Conservation (phyloP, 305 asterid species). For the Fraxinus floribunda region DNA sequence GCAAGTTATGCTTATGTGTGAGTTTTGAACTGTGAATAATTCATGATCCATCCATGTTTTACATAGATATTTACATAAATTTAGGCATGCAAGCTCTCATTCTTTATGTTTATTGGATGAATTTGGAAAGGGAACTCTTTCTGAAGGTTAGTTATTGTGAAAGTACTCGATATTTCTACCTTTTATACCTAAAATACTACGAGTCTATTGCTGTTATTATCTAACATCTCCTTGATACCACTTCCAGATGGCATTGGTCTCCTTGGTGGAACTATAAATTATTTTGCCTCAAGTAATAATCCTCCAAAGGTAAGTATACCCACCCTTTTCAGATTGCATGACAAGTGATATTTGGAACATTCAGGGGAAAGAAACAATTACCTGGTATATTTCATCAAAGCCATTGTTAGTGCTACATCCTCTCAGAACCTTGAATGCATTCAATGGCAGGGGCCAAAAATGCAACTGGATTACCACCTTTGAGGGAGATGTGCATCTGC, state of each 20-base stretch:
- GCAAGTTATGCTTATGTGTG: slow-evolving; percentile 12
- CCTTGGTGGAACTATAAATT: slow-evolving; percentile 88
- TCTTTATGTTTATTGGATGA: slow-evolving; percentile 93
- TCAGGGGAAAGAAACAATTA: background rate
- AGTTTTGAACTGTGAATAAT: slow-evolving; percentile 9
- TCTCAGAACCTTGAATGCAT: background rate
- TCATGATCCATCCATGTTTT: slow-evolving; percentile 9
- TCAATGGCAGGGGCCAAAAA: background rate
- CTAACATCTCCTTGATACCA: slow-evolving; percentile 31
- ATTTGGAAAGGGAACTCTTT: slow-evolving; percentile 95
- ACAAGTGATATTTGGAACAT: background rate
- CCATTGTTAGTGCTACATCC: slow-evolving; percentile 10
- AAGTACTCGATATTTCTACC: background rate
- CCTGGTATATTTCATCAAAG: slow-evolving; percentile 18
- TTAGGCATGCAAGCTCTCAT: slow-evolving; percentile 81
- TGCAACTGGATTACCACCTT: slow-evolving; percentile 7
- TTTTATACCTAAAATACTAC: background rate
- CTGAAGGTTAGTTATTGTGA: slow-evolving; percentile 69
- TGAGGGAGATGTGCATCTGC: slow-evolving; percentile 6
- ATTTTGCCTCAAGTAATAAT: slow-evolving; percentile 67
- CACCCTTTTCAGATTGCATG: slow-evolving; percentile 11
- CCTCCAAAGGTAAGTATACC: slow-evolving; percentile 77
- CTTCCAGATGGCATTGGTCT: slow-evolving; percentile 94
- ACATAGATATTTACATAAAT: slow-evolving; percentile 12
- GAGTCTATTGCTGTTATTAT: slow-evolving; percentile 22